Percentiles rank a stretch among this genome's conserved stretches.
Conservation (phyloP, 2,329 filamentous ascomycete species). For the Akanthomyces muscarius region DNA sequence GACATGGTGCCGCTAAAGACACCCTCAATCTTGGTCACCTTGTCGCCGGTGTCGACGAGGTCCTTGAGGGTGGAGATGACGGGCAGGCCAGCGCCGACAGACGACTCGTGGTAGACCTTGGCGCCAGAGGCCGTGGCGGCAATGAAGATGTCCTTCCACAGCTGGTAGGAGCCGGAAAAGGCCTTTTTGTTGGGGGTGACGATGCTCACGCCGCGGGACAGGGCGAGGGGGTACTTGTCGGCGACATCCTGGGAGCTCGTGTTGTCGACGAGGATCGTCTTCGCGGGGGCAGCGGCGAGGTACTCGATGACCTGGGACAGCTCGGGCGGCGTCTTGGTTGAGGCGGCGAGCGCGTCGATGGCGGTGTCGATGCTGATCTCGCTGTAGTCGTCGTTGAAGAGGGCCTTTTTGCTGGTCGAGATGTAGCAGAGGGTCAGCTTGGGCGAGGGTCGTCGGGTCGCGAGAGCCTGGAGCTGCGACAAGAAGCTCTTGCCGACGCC, state of each 20-base stretch:
- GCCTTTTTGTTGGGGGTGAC: slow-evolving; percentile 99
- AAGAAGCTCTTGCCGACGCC: slow-evolving; percentile 93
- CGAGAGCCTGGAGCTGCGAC: slow-evolving; percentile 68
- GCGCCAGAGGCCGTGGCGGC: slow-evolving; percentile 67
- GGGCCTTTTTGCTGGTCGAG: slow-evolving; percentile 76
- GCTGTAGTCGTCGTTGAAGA: slow-evolving; percentile 71
- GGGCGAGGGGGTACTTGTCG: slow-evolving; percentile 73
- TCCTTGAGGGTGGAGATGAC: slow-evolving; percentile 92
- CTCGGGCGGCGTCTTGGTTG: slow-evolving; percentile 60
- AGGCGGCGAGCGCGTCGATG: slow-evolving; percentile 60
- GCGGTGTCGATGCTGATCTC: slow-evolving; percentile 58
- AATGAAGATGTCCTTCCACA: slow-evolving; percentile 85
- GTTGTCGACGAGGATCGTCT: slow-evolving; percentile 87
- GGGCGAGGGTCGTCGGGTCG: slow-evolving; percentile 61
- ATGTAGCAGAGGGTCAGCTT: slow-evolving; percentile 79
- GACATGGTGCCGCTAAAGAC: slow-evolving; percentile 98
- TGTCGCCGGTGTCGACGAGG: slow-evolving; percentile 88
- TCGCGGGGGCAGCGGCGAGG: slow-evolving; percentile 71
- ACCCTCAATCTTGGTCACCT: slow-evolving; percentile 88
- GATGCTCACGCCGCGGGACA: slow-evolving; percentile 79
- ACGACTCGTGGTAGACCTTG: slow-evolving; percentile 91
- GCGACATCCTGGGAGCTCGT: slow-evolving; percentile 88
- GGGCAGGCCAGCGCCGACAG: slow-evolving; percentile 87
- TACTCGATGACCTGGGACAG: slow-evolving; percentile 71
- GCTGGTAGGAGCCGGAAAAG: slow-evolving; percentile 74